Conservation (phyloP, 805 yeast species). For the Komagataella kurtzmanii region DNA sequence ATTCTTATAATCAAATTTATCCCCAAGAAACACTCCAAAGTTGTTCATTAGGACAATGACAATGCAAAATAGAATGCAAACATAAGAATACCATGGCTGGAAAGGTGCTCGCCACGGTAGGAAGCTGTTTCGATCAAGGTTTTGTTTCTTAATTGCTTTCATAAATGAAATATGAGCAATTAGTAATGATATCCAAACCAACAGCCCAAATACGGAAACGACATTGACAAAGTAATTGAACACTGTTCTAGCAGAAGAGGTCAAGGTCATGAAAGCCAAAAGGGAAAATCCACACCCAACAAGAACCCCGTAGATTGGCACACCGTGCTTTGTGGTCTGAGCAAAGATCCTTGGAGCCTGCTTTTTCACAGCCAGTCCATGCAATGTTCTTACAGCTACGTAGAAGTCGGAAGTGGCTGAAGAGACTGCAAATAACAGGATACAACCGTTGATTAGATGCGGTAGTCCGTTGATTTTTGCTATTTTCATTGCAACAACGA, state of each 20-base stretch:
- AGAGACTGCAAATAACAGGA: conserved; percentile 42
- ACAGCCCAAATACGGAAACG: conserved; percentile 48
- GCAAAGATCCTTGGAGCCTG: conserved; percentile 45
- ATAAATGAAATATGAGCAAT: conserved; percentile 38
- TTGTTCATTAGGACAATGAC: conserved; percentile 59
- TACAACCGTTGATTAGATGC: conserved; percentile 40
- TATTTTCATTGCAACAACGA: conserved; percentile 25
- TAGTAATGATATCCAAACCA: conserved; percentile 48
- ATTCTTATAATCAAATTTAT: conserved; percentile 32
- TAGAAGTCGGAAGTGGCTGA: conserved; percentile 56
- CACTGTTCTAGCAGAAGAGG: conserved; percentile 44
- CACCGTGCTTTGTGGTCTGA: conserved; percentile 37
- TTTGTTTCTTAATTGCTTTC: conserved; percentile 7
- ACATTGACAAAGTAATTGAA: conserved; percentile 44
- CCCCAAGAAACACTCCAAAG: conserved; percentile 51
- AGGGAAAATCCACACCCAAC: conserved; percentile 39
- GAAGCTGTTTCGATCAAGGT: conserved; percentile 4
- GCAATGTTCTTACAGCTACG: conserved; percentile 50
- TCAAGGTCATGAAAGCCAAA: conserved; percentile 38
- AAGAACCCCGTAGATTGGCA: conserved; percentile 44
- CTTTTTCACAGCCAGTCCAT: conserved; percentile 44
- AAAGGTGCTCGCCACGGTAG: conserved; percentile 19
- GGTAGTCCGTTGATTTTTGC: conserved; percentile 21
- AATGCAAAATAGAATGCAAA: conserved; percentile 39
- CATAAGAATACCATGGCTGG: conserved; percentile 30